Evolutionary conservation across 2,329 filamentous ascomycete species (phyloP), one percentile per base, ranked within the genome.

Genomic region (Xylaria sp.): DNA sequence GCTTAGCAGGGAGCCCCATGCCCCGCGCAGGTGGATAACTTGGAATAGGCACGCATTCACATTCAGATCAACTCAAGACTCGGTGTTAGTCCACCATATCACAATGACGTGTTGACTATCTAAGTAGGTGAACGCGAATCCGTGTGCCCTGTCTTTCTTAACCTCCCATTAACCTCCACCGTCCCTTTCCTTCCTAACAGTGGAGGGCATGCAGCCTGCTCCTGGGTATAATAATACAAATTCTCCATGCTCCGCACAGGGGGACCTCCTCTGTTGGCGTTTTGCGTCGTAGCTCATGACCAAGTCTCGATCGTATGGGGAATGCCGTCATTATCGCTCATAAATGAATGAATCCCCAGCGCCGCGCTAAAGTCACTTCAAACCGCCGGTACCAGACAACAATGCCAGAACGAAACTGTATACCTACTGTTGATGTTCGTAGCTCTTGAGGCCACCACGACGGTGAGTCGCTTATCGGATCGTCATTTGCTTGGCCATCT

Each of bases 401-500:
- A 70, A 76, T 77, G 72, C 74, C 71, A 74, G 69, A 77, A 75
- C 60, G 68, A 73, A 77, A 75, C 68, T 66, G 69, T 68, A 69
- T 77, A 78, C 75, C 75, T 77, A 78, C 75, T 73, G 74, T 76
- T 75, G 64, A 67, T 71, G 61, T 66, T 69, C 53, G 55, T 70
- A 35, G 66, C 73, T 73, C 67, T 70, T 69, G 71, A 70, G 72
- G 70, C 70, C 71, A 61, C 60, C 58, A 60, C 51, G 64, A 68
- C 60, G 66, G 66, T 63, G 67, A 68, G 69, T 67, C 70, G 63
- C 63, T 74, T 87, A 96, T 79, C 93, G 91, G 79, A 95, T 95
- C 54, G 94, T 98, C 92, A 97, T 97, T 82, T 95, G 93, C 90
- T 97, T 98, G 79, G 90, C 90, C 87, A 95, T 92, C 77, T 93